These are phyloP conservation scores for Taiozyma onychis DNA, from an alignment of 1,139 yeast genomes.

Conservation along the genomic window DNA sequence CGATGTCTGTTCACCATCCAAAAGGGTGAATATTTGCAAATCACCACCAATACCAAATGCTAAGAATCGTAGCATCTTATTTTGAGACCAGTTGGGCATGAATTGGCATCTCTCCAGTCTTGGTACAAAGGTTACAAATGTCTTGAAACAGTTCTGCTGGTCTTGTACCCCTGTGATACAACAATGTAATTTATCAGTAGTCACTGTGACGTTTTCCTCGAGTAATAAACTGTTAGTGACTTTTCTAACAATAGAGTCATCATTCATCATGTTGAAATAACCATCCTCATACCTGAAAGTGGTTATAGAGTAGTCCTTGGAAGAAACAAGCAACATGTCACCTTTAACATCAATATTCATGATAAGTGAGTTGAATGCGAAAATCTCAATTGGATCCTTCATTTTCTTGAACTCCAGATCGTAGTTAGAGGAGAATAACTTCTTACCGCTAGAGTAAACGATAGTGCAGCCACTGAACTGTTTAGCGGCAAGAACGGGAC, in stretches of 20 bases:
- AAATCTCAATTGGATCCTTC: slow-evolving; percentile 25
- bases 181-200: slow-evolving; percentile 42
- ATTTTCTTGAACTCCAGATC: slow-evolving; percentile 35
- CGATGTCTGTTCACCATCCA: slow-evolving; percentile 9
- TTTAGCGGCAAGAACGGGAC: slow-evolving; percentile 22
- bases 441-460: slow-evolving; percentile 18
- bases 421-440: slow-evolving; percentile 36
- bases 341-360: slow-evolving; percentile 29
- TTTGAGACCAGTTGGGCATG: slow-evolving; percentile 32
- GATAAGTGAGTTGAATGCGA: slow-evolving; percentile 34
- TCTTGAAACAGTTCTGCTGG: slow-evolving; percentile 13
- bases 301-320: slow-evolving; percentile 34
- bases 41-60: slow-evolving; percentile 49
- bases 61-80: slow-evolving; percentile 24
- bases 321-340: slow-evolving; percentile 33
- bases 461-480: slow-evolving; percentile 18
- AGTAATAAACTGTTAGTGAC: slow-evolving; percentile 35
- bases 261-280: slow-evolving; percentile 23
- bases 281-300: slow-evolving; percentile 12
- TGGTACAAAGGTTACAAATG: slow-evolving; percentile 38
- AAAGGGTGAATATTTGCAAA: slow-evolving; percentile 27
- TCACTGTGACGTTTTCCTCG: slow-evolving; percentile 24
- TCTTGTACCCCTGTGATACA: slow-evolving; percentile 26
- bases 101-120: slow-evolving; percentile 32
- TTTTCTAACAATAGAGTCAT: slow-evolving; percentile 35